Conservation (phyloP, 2,329 filamentous ascomycete species). For the Rosellinia necatrix region DNA sequence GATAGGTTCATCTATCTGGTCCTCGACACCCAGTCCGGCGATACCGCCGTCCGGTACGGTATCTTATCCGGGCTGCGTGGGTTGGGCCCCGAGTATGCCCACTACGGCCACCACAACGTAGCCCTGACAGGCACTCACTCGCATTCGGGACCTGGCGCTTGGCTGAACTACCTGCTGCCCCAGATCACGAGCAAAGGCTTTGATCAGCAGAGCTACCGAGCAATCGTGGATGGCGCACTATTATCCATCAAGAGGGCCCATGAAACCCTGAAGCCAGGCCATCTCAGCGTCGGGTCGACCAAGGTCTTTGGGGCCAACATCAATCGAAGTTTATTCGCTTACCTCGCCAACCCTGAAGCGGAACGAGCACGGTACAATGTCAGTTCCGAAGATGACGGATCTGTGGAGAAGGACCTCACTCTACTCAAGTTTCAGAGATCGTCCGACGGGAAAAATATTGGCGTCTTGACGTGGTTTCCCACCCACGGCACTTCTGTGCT, state of each 20-base stretch:
- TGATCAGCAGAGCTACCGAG: slow-evolving; percentile 81
- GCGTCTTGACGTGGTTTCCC: slow-evolving; percentile 87
- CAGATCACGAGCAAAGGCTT: slow-evolving; percentile 90
- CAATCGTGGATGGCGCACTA: slow-evolving; percentile 84
- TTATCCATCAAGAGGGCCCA: slow-evolving; percentile 84
- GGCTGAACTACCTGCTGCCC: slow-evolving; percentile 92
- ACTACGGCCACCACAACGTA: slow-evolving; percentile 80
- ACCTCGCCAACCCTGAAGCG: slow-evolving; percentile 79
- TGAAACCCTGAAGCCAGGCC: slow-evolving; percentile 62
- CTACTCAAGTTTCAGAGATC: slow-evolving; percentile 77
- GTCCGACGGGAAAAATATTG: slow-evolving; percentile 76
- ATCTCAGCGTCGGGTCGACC: slow-evolving; percentile 61
- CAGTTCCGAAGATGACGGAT: slow-evolving; percentile 57
- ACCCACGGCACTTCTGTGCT: slow-evolving; percentile 91
- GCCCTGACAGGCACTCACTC: slow-evolving; percentile 93
- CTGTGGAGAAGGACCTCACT: slow-evolving; percentile 74
- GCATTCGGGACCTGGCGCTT: slow-evolving; percentile 88
- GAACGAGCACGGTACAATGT: slow-evolving; percentile 72
- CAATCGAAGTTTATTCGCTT: slow-evolving; percentile 87
- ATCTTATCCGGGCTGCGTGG: slow-evolving; percentile 74
- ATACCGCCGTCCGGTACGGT: slow-evolving; percentile 87
- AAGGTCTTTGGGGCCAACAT: slow-evolving; percentile 78
- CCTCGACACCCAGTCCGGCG: slow-evolving; percentile 83
- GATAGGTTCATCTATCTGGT: slow-evolving; percentile 87
- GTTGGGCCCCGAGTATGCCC: slow-evolving; percentile 72